Percentiles rank a stretch among this genome's conserved stretches.
These are phyloP conservation scores for Erythrobasidium hasegawianum DNA, from an alignment of 1,284 basidiomycete genomes.

Conservation along the genomic window DNA sequence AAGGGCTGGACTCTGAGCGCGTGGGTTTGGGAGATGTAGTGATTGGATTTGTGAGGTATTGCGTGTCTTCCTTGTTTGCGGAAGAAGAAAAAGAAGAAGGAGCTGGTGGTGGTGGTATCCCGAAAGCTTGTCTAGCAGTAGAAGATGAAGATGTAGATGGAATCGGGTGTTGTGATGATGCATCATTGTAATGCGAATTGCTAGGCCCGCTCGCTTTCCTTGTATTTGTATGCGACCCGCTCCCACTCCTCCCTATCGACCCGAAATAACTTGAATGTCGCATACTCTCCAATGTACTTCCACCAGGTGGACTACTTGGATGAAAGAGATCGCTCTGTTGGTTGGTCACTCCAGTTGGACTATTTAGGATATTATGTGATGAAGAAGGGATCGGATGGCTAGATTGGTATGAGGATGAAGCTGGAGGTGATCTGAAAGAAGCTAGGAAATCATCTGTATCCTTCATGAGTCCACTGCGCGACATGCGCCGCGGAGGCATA, in stretches of 20 bases:
- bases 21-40: neutral
- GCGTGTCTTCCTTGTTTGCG: neutral
- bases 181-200: neutral
- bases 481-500: constrained; percentile 28
- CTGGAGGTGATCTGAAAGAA: neutral
- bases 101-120: constrained; percentile 4
- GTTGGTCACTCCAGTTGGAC: neutral
- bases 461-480: constrained; percentile 25
- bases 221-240: no score
- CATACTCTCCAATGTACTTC: constrained; percentile 18
- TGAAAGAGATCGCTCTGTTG: constrained; percentile 25
- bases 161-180: neutral
- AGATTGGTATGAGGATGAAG: neutral
- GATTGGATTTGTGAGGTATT: neutral
- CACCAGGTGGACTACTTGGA: constrained; percentile 17
- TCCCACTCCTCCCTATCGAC: neutral
- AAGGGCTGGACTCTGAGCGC: neutral
- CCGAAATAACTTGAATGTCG: constrained; percentile 9
- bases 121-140: neutral
- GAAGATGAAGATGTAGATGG: neutral
- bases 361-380: neutral
- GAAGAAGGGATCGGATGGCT: neutral
- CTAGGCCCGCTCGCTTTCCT: neutral
- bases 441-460: neutral
- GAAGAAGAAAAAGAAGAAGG: constrained; percentile 9